Conservation (phyloP, 208 protist genomes). For the Leishmania arabica region DNA sequence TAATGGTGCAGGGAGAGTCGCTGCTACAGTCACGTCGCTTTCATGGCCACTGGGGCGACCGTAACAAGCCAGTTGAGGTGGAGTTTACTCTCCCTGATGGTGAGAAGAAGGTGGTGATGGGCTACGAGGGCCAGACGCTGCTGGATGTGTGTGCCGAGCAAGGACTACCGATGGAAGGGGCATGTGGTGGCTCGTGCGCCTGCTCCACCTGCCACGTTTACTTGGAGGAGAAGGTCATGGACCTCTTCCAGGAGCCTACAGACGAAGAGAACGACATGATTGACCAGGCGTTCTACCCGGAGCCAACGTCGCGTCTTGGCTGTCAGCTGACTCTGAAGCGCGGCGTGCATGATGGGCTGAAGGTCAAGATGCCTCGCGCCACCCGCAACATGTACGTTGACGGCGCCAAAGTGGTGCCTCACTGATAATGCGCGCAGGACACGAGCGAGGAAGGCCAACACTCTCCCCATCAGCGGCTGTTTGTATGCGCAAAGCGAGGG, state of each 20-base stretch:
- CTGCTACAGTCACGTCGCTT: conserved; percentile 37
- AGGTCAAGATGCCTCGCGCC: conserved; percentile 76
- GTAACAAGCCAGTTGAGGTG: conserved; percentile 59
- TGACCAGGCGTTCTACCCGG: conserved; percentile 88
- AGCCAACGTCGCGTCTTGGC: conserved; percentile 84
- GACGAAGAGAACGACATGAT: conserved; percentile 96
- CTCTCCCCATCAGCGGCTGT: neutral
- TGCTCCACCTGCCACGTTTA: conserved; percentile 99
- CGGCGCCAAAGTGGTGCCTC: conserved; percentile 78
- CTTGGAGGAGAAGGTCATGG: conserved; percentile 79
- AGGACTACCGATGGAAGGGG: conserved; percentile 95
- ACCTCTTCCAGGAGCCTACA: conserved; percentile 88
- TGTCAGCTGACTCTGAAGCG: conserved; percentile 82
- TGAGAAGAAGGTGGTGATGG: conserved; percentile 50
- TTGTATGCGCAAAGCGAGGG: neutral
- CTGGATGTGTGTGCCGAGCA: conserved; percentile 94
- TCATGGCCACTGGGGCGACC: conserved; percentile 66
- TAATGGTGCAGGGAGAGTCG: neutral
- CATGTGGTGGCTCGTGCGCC: conserved; percentile 95
- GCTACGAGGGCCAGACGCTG: conserved; percentile 93
- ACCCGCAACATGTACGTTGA: conserved; percentile 95
- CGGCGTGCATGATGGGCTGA: conserved; percentile 80
- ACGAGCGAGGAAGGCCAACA: neutral
- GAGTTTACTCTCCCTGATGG: conserved; percentile 66
- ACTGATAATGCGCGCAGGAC: conserved; percentile 28